These are phyloP conservation scores for Cairneyella variabilis DNA, from an alignment of 495 filamentous ascomycete species.

Conservation along the genomic window DNA sequence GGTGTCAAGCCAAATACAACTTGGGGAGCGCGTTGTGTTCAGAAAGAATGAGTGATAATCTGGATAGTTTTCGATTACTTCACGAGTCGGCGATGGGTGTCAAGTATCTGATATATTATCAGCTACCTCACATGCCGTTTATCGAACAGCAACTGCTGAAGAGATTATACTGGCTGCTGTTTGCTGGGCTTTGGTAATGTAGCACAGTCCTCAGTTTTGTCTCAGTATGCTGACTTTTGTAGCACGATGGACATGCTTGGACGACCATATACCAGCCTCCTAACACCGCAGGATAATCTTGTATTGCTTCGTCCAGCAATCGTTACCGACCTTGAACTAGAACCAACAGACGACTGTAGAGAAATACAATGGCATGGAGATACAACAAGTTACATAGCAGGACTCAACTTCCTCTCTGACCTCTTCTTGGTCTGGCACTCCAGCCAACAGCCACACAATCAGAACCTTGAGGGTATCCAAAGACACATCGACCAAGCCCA, in stretches of 20 bases:
- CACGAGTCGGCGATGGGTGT: constrained; percentile 7
- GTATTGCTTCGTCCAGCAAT: neutral
- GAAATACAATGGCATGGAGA: constrained; percentile 2
- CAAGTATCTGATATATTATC: constrained; percentile 14
- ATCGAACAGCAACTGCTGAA: constrained; percentile 13
- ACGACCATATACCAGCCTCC: constrained; percentile 2
- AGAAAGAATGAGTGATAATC: constrained; percentile 1
- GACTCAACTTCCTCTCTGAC: constrained; percentile 9
- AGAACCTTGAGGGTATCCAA: neutral
- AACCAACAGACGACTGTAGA: neutral
- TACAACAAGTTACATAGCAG: constrained; percentile 10
- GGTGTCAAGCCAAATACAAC: constrained; percentile 18
- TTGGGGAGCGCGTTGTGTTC: neutral
- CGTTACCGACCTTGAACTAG: constrained; percentile 7
- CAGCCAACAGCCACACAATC: neutral
- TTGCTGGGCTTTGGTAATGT: constrained; percentile 11
- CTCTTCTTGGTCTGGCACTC: constrained; percentile 18
- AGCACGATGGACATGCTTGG: constrained; percentile 8
- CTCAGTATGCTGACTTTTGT: too few relatives aligned
- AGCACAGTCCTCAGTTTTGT: too few relatives aligned
- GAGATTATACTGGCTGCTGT: constrained; percentile 13
- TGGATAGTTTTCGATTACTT: constrained; percentile 1
- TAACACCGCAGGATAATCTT: constrained; percentile 10
- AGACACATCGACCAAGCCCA: constrained; percentile 3
- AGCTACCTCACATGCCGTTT: neutral